A percentile compares a stretch with the other conserved stretches of the same genome.
Evolutionary conservation across 164 flowering plant species (phyloP).

Genomic region (Magnolia changhungtana): DNA sequence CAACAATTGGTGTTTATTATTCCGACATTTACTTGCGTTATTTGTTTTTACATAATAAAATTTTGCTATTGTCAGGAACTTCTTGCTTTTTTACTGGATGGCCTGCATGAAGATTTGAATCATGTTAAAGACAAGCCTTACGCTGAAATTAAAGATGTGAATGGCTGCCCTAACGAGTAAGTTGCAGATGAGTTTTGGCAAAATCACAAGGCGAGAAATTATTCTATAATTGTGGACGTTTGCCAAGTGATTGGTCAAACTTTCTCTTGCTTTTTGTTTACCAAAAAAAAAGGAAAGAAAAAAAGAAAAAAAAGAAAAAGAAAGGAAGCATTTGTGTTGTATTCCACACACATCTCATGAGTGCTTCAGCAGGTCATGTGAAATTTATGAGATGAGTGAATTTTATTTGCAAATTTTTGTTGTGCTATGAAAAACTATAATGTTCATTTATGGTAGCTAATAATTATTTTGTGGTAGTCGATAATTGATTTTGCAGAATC

Average conservation of each 20-base stretch:
- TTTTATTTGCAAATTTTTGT: too few species aligned
- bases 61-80: slow-evolving; percentile 56
- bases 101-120: slow-evolving; percentile 96
- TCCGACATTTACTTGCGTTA: too few species aligned
- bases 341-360: neutral
- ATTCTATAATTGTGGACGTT: slow-evolving; percentile 86
- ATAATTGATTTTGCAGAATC: too few species aligned
- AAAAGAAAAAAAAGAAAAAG: too few species aligned
- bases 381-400: too few species aligned
- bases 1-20: too few species aligned
- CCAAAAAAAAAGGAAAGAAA: too few species aligned
- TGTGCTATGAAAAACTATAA: too few species aligned
- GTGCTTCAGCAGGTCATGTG: too few species aligned
- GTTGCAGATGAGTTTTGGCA: slow-evolving; percentile 87
- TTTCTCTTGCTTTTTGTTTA: neutral
- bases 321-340: neutral
- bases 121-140: slow-evolving; percentile 91
- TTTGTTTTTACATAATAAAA: neutral
- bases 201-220: slow-evolving; percentile 88
- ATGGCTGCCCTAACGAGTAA: slow-evolving; percentile 79
- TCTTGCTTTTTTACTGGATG: slow-evolving; percentile 90
- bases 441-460: too few species aligned
- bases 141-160: slow-evolving; percentile 71
- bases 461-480: too few species aligned
- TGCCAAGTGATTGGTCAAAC: slow-evolving; percentile 62